Evolutionary conservation across 1,284 basidiomycete species (phyloP).

Genomic region (Marasmius tenuissimus): DNA sequence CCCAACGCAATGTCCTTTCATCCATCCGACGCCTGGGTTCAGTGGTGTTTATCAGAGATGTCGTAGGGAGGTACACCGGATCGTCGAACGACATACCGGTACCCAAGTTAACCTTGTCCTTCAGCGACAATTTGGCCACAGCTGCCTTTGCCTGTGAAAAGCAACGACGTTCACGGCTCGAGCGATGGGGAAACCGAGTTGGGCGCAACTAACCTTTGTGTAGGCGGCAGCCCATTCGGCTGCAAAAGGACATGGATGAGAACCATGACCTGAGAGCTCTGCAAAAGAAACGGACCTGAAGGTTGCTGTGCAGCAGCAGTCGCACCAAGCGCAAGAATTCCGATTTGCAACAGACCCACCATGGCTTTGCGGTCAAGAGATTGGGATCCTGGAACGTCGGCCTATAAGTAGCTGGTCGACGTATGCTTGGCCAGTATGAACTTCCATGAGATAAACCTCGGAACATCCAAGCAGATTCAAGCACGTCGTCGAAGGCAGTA

Average conservation of each 20-base stretch:
- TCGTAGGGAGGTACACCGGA: not conserved
- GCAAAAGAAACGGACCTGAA: conserved; percentile 14
- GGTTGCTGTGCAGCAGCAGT: not conserved
- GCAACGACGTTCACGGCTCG: not conserved
- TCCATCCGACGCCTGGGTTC: conserved; percentile 40
- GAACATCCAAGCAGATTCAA: no score
- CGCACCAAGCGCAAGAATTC: not conserved
- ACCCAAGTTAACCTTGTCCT: conserved; percentile 56
- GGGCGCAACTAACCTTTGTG: conserved; percentile 37
- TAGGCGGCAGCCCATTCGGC: conserved; percentile 56
- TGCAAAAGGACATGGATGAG: conserved; percentile 39
- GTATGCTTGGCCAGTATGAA: not conserved
- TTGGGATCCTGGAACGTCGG: not conserved
- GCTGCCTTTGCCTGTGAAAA: conserved; percentile 40
- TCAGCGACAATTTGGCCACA: conserved; percentile 47
- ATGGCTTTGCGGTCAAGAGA: not conserved
- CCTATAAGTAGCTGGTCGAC: not conserved
- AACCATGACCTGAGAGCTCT: not conserved
- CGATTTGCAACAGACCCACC: not conserved
- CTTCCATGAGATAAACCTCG: not conserved
- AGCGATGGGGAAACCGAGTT: not conserved
- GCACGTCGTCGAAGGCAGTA: not conserved
- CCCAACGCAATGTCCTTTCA: conserved; percentile 60
- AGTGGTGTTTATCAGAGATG: not conserved
- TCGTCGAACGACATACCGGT: conserved; percentile 39